A percentile compares a stretch with the other conserved stretches of the same genome.
Conservation (phyloP, 1,284 basidiomycete genomes). For the Trichosporon sp. region DNA sequence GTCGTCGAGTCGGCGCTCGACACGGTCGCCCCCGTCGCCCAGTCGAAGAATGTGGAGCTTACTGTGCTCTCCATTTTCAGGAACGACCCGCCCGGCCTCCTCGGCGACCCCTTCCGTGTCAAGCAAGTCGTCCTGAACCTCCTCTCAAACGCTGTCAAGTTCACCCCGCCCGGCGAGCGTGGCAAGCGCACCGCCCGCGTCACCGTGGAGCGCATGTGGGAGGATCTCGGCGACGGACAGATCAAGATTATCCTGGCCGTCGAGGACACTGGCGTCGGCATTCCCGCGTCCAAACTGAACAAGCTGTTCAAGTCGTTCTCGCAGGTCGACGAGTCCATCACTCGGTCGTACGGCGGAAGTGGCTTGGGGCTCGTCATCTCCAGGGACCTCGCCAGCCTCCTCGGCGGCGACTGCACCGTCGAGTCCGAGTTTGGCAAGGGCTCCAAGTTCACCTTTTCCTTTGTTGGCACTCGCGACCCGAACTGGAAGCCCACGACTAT, state of each 20-base stretch:
- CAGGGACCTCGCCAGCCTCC: slow-evolving; percentile 35
- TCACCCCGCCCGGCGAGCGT: slow-evolving; percentile 25
- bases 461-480: slow-evolving; percentile 28
- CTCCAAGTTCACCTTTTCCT: slow-evolving; percentile 42
- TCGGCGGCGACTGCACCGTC: slow-evolving; percentile 45
- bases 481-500: slow-evolving; percentile 13
- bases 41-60: slow-evolving; percentile 42
- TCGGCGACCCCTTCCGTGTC: slow-evolving; percentile 45
- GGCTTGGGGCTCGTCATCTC: slow-evolving; percentile 48
- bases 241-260: slow-evolving; percentile 30
- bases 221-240: slow-evolving; percentile 19
- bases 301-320: slow-evolving; percentile 46
- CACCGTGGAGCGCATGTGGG: slow-evolving; percentile 31
- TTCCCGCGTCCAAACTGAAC: slow-evolving; percentile 37
- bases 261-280: slow-evolving; percentile 41
- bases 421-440: slow-evolving; percentile 44
- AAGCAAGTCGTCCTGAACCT: slow-evolving; percentile 43
- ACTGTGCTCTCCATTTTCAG: slow-evolving; percentile 32
- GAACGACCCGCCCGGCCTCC: slow-evolving; percentile 34
- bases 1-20: slow-evolving; percentile 43
- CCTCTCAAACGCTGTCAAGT: slow-evolving; percentile 45
- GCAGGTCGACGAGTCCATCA: slow-evolving; percentile 46
- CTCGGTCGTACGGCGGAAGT: slow-evolving; percentile 41
- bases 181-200: slow-evolving; percentile 25
- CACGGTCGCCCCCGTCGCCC: slow-evolving; percentile 37